Evolutionary conservation across 2,329 filamentous ascomycete species (phyloP).

Genomic region (Raffaelea deltoideospora): DNA sequence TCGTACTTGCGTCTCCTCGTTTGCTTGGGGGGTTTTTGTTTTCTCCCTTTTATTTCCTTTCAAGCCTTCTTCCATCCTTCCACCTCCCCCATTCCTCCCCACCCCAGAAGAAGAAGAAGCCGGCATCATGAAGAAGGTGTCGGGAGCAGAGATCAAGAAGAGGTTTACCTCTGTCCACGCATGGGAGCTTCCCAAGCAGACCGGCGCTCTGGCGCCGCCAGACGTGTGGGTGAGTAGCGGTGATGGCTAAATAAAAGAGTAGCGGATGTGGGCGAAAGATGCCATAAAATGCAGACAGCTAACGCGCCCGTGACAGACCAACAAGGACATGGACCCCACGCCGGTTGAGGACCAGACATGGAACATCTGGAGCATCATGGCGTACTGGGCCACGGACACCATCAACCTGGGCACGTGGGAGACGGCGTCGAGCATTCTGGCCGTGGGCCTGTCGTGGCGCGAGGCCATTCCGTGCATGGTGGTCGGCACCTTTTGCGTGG

Average conservation of each 20-base stretch:
- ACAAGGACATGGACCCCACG: slow-evolving; percentile 20
- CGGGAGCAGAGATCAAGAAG: slow-evolving; percentile 2
- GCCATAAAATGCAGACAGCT: neutral
- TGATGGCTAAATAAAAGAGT: neutral
- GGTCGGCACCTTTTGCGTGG: slow-evolving; percentile 39
- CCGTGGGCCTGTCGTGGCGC: slow-evolving; percentile 2
- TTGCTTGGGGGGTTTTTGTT: too few species aligned
- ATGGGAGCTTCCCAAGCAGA: slow-evolving; percentile 17
- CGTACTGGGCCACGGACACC: slow-evolving; percentile 14
- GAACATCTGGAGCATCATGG: slow-evolving; percentile 13
- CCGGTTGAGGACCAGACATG: slow-evolving; percentile 21
- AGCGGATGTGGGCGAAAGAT: neutral
- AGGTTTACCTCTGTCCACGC: slow-evolving; percentile 9
- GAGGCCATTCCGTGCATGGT: slow-evolving; percentile 14
- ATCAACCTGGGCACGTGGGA: slow-evolving; percentile 15
- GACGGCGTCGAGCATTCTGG: slow-evolving; percentile 6
- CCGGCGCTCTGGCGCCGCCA: slow-evolving; percentile 16
- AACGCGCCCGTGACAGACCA: slow-evolving; percentile 5
- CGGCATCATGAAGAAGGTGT: slow-evolving; percentile 7
- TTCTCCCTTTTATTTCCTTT: neutral
- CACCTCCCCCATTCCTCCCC: neutral
- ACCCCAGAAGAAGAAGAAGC: neutral
- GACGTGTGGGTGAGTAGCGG: slow-evolving; percentile 13
- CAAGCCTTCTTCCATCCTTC: neutral
- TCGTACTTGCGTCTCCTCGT: neutral